phyloP scores from a whole-genome alignment of 495 filamentous ascomycete species.

The Tuber indicum region DNA sequence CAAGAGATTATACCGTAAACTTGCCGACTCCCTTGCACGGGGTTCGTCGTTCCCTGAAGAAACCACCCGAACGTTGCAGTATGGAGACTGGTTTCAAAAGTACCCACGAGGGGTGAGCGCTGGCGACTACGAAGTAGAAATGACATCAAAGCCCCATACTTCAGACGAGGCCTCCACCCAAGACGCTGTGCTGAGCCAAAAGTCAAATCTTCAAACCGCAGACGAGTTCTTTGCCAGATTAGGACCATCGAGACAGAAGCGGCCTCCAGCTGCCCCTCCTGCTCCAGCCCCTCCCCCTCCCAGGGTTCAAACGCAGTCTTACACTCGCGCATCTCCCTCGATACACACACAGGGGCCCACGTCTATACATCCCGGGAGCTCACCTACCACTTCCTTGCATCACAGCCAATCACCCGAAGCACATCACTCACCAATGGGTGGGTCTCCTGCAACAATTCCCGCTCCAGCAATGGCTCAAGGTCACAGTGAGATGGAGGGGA shows the following conservation, averaged over 20 bases:
- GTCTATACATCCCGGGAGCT: constrained; percentile 15
- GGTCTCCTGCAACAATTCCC: constrained; percentile 21
- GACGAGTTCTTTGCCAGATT: constrained; percentile 90
- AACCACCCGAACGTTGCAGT: constrained; percentile 73
- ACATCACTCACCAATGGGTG: constrained; percentile 29
- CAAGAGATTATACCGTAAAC: constrained; percentile 79
- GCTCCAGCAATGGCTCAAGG: constrained; percentile 26
- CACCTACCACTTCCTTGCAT: constrained; percentile 23
- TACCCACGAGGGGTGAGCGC: constrained; percentile 84
- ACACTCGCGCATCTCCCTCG: constrained; percentile 25
- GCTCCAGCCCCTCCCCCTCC: constrained; percentile 45
- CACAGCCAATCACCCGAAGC: constrained; percentile 38
- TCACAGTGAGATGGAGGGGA: constrained; percentile 26
- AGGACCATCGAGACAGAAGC: constrained; percentile 53
- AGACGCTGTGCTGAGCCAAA: constrained; percentile 36
- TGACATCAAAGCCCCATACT: constrained; percentile 9
- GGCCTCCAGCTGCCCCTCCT: constrained; percentile 46
- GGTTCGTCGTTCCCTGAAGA: constrained; percentile 50
- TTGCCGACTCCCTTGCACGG: constrained; percentile 66
- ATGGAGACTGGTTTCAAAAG: constrained; percentile 94
- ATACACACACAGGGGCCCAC: constrained; percentile 11
- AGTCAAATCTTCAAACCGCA: constrained; percentile 77
- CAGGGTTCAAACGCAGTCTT: constrained; percentile 26
- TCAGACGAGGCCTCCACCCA: constrained; percentile 18
- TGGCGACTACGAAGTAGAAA: constrained; percentile 25